A percentile compares a stretch with the other conserved stretches of the same genome.
Conservation (phyloP, 768 basidiomycete species). For the Lactarius deliciosus region DNA sequence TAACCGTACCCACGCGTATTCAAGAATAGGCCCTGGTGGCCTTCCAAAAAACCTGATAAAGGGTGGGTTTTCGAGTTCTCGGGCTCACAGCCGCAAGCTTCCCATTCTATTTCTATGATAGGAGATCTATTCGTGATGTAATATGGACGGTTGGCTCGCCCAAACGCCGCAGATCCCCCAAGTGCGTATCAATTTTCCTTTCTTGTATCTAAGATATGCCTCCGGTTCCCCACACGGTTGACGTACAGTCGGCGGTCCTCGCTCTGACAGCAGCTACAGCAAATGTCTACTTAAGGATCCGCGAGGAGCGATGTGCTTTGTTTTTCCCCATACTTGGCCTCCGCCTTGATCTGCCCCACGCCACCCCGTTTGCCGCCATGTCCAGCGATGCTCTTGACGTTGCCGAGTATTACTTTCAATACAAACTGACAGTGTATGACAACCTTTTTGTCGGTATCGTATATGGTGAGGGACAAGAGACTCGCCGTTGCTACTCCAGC, state of each 20-base stretch:
- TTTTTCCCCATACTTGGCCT: background rate
- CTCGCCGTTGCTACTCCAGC: background rate
- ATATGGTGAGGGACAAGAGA: conserved; percentile 8
- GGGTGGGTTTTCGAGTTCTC: background rate
- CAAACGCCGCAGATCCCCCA: conserved; percentile 9
- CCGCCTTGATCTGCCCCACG: background rate
- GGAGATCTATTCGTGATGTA: conserved; percentile 1
- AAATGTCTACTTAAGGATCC: conserved; percentile 9
- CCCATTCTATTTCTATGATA: background rate
- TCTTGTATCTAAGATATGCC: background rate
- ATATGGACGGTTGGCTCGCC: background rate
- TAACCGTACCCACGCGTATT: background rate
- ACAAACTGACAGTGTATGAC: conserved; percentile 14
- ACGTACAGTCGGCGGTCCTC: background rate
- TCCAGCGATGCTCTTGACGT: background rate
- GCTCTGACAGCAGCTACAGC: background rate
- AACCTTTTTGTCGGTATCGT: conserved; percentile 21
- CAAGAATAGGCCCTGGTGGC: background rate
- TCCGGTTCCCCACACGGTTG: background rate
- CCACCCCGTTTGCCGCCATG: conserved; percentile 2
- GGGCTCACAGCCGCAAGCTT: background rate
- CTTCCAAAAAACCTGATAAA: background rate
- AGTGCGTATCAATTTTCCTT: background rate
- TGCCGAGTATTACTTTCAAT: conserved; percentile 4
- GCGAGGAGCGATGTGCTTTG: background rate